Evolutionary conservation across 1,284 basidiomycete genomes (phyloP), one percentile per base, ranked within the genome.

Genomic region (Puccinia triticina): DNA sequence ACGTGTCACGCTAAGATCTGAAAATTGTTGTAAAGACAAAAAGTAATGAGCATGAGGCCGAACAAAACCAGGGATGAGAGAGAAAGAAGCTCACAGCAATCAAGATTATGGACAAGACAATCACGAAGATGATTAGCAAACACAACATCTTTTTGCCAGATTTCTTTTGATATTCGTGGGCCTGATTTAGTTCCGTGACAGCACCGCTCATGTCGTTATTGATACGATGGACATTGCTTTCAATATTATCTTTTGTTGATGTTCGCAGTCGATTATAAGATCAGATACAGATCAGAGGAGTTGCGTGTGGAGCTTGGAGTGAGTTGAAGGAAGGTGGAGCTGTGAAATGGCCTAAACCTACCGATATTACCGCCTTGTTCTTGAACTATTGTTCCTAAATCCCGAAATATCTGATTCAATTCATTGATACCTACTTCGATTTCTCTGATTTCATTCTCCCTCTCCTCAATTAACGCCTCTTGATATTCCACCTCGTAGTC

Each of bases 361-460:
- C 95, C 95, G 78, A 99, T 90, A 92, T 98, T 94, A 43, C 91
- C 91, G 11, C 96, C 96, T 87, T 99, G 97, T 86, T 98, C 94
- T 84, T 92, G 91, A 1, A 99, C 95, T 64, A 99, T 91, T 26
- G 94, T 95, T 55, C 96, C 96, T 53, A 99, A 88, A 88, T 99
- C 96, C 61, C 94, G 91, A 90, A 99, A 99, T 85, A 99, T 98
- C 88, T 98, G 95, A 73, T 95, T 92, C 69, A 99, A 89, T 87
- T 99, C 96, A 86, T 98, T 95, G 78, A 99, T 98, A 8, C 97
- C 96, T 0, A 91, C 92, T 88, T 99, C 97, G 83, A 99, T 99
- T 86, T 98, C 96, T 66, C 93, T 91, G 83, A 99, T 99, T 86
- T 98, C 96, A 0, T 90, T 90, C 87, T 99, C 96, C 26, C 97